These are phyloP conservation scores for Coemansia sp. DNA, from an alignment of 192 early-diverging fungal genomes.

Conservation along the genomic window DNA sequence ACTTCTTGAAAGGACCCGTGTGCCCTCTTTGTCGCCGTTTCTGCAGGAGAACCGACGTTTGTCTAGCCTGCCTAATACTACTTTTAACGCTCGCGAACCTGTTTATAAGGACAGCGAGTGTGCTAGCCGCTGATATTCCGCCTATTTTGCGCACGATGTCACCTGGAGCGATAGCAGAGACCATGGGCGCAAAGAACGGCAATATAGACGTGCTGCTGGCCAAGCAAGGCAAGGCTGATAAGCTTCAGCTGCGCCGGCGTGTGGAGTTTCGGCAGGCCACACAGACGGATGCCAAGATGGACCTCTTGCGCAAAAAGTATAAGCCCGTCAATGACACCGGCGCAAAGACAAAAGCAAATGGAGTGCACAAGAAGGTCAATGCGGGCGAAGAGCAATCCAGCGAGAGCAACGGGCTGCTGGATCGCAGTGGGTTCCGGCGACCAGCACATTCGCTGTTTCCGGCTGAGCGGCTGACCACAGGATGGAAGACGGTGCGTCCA, in stretches of 20 bases:
- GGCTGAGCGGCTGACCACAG: conserved; percentile 53
- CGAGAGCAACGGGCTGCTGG: conserved; percentile 37
- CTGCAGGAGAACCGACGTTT: not conserved
- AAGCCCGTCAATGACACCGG: conserved; percentile 56
- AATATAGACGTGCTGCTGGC: conserved; percentile 47
- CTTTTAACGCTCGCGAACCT: not conserved
- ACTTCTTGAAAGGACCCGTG: not conserved
- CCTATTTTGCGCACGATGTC: conserved; percentile 21
- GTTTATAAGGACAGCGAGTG: not conserved
- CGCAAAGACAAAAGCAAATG: conserved; percentile 4
- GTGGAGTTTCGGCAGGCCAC: conserved; percentile 62
- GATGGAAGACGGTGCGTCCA: conserved; percentile 57
- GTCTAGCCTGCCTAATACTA: not conserved
- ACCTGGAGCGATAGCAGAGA: conserved; percentile 11
- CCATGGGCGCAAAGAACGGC: conserved; percentile 8
- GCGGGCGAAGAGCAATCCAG: conserved; percentile 13
- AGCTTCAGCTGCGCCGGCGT: conserved; percentile 53
- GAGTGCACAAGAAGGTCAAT: conserved; percentile 1
- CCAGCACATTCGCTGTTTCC: conserved; percentile 59
- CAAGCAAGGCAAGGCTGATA: conserved; percentile 46
- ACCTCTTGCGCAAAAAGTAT: conserved; percentile 61
- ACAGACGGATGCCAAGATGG: conserved; percentile 61
- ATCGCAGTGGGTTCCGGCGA: conserved; percentile 62
- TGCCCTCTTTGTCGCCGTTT: not conserved
- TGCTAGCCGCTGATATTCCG: not conserved